Evolutionary conservation across 2,329 filamentous ascomycete species (phyloP).

Genomic region (Colletotrichum sp.): DNA sequence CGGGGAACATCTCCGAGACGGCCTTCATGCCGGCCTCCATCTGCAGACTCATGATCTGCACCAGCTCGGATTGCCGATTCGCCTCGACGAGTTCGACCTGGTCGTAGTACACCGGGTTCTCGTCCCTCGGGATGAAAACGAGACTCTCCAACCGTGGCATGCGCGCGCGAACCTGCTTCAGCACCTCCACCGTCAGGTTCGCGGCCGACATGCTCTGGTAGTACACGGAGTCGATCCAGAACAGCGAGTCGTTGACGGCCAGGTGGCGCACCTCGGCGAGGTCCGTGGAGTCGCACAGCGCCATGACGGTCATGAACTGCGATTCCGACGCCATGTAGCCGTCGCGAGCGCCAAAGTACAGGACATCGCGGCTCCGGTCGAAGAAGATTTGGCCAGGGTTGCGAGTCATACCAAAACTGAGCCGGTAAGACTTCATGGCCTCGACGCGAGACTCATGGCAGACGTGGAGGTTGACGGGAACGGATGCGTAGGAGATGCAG

Average conservation of each 20-base stretch:
- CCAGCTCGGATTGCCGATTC: conserved; percentile 31
- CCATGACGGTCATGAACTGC: conserved; percentile 49
- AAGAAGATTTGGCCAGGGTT: conserved; percentile 47
- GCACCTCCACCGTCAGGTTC: conserved; percentile 42
- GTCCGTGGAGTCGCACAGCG: conserved; percentile 45
- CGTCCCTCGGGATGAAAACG: conserved; percentile 47
- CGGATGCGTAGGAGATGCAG: conserved; percentile 45
- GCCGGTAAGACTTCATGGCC: conserved; percentile 44
- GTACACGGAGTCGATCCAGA: conserved; percentile 38
- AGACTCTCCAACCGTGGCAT: conserved; percentile 47
- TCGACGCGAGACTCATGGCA: conserved; percentile 52
- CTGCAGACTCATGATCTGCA: conserved; percentile 40
- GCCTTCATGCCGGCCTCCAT: conserved; percentile 37
- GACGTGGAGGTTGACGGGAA: conserved; percentile 50
- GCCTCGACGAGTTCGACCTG: conserved; percentile 25
- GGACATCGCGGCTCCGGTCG: conserved; percentile 44
- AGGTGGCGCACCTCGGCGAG: conserved; percentile 45
- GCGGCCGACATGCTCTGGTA: conserved; percentile 41
- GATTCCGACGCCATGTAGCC: conserved; percentile 51
- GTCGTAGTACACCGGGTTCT: conserved; percentile 36
- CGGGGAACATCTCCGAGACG: conserved; percentile 32
- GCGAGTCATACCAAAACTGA: conserved; percentile 46
- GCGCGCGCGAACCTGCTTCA: conserved; percentile 40
- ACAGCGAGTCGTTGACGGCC: conserved; percentile 51
- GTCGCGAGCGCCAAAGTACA: conserved; percentile 51